phyloP scores from a whole-genome alignment of 2,329 filamentous ascomycete genomes.

The Nemania sp. region DNA sequence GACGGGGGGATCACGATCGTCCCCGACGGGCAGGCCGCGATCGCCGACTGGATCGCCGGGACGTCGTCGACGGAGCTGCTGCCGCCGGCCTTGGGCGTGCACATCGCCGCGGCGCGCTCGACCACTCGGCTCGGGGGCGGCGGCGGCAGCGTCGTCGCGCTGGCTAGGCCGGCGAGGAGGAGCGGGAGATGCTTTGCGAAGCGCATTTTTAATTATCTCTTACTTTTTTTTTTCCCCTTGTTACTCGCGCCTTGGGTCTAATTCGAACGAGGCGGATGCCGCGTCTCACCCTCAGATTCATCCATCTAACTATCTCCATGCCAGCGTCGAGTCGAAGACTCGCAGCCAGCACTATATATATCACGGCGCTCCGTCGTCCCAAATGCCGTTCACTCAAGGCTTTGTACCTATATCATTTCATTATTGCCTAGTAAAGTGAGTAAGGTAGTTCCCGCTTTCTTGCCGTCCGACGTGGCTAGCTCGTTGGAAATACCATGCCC shows the following conservation, averaged over 20 bases:
- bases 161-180: not conserved
- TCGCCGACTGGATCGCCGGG: conserved; percentile 22
- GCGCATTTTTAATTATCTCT: too few species aligned
- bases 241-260: not conserved
- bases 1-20: conserved; percentile 22
- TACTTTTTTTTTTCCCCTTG: not conserved
- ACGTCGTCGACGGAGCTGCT: conserved; percentile 23
- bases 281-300: not conserved
- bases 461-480: not conserved
- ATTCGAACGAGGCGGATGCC: not conserved
- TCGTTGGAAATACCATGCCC: not conserved
- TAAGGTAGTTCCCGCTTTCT: too few species aligned
- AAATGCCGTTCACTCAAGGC: too few species aligned
- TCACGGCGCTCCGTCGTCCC: not conserved
- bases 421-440: too few species aligned
- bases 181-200: not conserved
- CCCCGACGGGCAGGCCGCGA: conserved; percentile 20
- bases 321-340: not conserved
- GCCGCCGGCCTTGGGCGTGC: conserved; percentile 18
- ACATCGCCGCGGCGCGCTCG: conserved; percentile 19
- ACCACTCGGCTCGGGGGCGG: conserved; percentile 9
- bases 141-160: not conserved
- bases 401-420: not conserved
- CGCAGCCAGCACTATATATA: not conserved
- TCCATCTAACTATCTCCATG: not conserved